These are phyloP conservation scores for Chloranthus sessilifolius DNA, from an alignment of 164 flowering plant species.

Conservation along the genomic window DNA sequence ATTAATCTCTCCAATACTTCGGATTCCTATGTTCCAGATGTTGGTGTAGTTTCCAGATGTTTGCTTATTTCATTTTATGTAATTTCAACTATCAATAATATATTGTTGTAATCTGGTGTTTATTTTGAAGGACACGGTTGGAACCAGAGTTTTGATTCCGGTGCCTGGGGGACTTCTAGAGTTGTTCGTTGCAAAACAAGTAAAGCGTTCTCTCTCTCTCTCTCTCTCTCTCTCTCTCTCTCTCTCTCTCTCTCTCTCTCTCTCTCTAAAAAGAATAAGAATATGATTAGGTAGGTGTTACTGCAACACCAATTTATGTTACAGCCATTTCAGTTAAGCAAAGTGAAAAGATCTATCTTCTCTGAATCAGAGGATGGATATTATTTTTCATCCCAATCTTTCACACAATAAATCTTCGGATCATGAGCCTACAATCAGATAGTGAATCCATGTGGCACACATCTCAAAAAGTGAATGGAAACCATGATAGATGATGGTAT, in stretches of 20 bases:
- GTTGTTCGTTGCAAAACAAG: conserved; percentile 56
- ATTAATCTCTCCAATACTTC: conserved; percentile 33
- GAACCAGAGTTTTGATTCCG: conserved; percentile 61
- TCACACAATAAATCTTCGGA: no score
- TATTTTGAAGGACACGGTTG: conserved; percentile 37
- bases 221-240: neutral
- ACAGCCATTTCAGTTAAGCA: no score
- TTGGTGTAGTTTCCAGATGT: conserved; percentile 13
- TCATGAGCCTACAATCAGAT: neutral
- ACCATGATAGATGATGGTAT: neutral
- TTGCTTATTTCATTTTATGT: neutral
- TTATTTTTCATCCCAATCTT: no score
- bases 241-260: neutral
- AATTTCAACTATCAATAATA: neutral
- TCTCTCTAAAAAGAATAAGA: no score
- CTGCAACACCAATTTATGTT: neutral
- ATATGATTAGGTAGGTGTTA: neutral
- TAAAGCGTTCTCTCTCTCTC: conserved; percentile 13
- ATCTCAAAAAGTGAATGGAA: no score
- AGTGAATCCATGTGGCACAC: no score
- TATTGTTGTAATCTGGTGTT: no score
- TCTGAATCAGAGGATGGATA: no score
- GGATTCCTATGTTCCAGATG: conserved; percentile 29
- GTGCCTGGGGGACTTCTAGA: conserved; percentile 56
- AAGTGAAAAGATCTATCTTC: no score